Percentiles rank a stretch among this genome's conserved stretches.
Conservation (phyloP, 805 yeast species). For the Hanseniaspora guilliermondii region DNA sequence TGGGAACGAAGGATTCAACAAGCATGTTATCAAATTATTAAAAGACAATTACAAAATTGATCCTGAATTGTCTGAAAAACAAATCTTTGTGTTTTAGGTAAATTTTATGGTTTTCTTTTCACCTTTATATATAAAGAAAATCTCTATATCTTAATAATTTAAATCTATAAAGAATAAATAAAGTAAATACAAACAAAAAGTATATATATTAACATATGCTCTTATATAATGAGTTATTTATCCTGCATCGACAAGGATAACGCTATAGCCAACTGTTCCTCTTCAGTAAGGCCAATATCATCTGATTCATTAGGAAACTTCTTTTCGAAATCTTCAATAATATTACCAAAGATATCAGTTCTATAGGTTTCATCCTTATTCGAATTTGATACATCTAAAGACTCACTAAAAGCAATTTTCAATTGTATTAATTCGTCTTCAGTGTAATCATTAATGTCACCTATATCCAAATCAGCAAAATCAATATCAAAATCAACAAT, state of each 20-base stretch:
- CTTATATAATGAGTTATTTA: slow-evolving; percentile 14
- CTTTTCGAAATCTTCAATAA: slow-evolving; percentile 4
- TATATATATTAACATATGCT: too few relatives aligned
- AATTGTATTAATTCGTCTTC: slow-evolving; percentile 27
- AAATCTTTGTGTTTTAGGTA: slow-evolving; percentile 43
- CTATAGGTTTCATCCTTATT: not conserved
- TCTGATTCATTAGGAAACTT: slow-evolving; percentile 3
- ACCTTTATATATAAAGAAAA: not conserved
- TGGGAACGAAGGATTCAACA: slow-evolving; percentile 65
- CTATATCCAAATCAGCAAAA: slow-evolving; percentile 1
- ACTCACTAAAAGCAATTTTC: slow-evolving; percentile 27
- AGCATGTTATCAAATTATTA: slow-evolving; percentile 46
- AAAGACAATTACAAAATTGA: slow-evolving; percentile 38
- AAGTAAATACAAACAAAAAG: not conserved
- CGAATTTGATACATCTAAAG: slow-evolving; percentile 15
- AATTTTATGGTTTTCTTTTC: not conserved
- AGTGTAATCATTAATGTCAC: not conserved
- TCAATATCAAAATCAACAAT: slow-evolving; percentile 22
- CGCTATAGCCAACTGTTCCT: slow-evolving; percentile 23
- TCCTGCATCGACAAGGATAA: slow-evolving; percentile 27
- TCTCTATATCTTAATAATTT: not conserved
- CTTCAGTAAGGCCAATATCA: slow-evolving; percentile 8
- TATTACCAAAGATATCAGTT: slow-evolving; percentile 3
- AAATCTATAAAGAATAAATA: not conserved
- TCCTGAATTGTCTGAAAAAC: slow-evolving; percentile 36